These are phyloP conservation scores for Leccinum cinnamomeum DNA, from an alignment of 1,284 basidiomycete species.

Conservation along the genomic window DNA sequence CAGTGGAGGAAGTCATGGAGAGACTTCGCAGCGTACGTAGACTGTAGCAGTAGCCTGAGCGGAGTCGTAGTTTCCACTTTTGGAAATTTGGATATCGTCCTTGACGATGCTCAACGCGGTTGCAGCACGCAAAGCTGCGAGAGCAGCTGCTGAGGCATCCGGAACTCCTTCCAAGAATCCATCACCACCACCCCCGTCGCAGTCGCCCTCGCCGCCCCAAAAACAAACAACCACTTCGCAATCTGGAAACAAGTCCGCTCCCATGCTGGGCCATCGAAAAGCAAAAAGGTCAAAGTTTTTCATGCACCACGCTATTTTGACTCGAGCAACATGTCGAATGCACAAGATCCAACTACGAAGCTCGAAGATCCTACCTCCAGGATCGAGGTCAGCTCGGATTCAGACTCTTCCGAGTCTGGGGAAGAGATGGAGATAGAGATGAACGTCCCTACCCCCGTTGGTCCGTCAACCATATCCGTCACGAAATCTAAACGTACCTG, in stretches of 20 bases:
- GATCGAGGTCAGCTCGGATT: conserved; percentile 37
- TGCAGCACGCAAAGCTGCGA: conserved; percentile 30
- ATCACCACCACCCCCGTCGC: conserved; percentile 13
- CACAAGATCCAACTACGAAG: conserved; percentile 35
- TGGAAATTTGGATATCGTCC: neutral
- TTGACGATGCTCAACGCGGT: conserved; percentile 30
- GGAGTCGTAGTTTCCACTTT: neutral
- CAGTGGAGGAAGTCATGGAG: too few species aligned
- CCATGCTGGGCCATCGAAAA: conserved; percentile 9
- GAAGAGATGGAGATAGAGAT: conserved; percentile 31
- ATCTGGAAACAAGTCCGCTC: conserved; percentile 2
- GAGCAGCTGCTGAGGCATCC: conserved; percentile 17
- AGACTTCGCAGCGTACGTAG: too few species aligned
- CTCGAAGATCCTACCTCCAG: conserved; percentile 24
- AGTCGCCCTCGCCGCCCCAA: conserved; percentile 6
- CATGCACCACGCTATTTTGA: conserved; percentile 37
- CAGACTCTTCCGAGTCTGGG: conserved; percentile 27
- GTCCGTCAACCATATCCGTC: conserved; percentile 8
- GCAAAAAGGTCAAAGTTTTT: conserved; percentile 26
- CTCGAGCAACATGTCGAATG: conserved; percentile 34
- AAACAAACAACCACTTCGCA: neutral
- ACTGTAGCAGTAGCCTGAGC: too few species aligned
- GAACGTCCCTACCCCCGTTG: conserved; percentile 8
- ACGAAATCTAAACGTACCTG: conserved; percentile 40
- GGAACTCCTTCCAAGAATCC: conserved; percentile 13